Conservation (phyloP, 78 protist genomes). For the Speleostelium caveatum region DNA sequence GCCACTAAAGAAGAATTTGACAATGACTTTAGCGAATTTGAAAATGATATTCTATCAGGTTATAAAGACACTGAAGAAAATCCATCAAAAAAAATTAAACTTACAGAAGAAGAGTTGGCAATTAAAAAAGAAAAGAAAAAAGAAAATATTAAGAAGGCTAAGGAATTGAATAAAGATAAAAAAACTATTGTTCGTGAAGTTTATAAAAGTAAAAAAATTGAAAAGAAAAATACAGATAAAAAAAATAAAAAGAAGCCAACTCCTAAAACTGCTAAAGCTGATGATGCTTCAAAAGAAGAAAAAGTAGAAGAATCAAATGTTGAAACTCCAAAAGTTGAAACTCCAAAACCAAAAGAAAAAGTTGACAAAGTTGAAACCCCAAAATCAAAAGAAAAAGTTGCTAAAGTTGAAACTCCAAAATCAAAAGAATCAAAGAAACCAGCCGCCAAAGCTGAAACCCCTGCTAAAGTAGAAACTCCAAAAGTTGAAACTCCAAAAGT, state of each 20-base stretch:
- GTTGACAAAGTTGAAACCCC: not conserved
- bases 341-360: not conserved
- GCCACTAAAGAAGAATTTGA: not conserved
- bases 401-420: not conserved
- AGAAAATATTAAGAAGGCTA: not conserved
- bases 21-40: too few species aligned
- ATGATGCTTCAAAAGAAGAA: not conserved
- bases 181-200: not conserved
- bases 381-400: constrained; percentile 5
- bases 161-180: not conserved
- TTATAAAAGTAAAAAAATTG: too few species aligned
- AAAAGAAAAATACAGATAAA: not conserved
- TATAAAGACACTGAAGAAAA: not conserved
- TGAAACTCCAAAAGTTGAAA: not conserved
- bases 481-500: not conserved
- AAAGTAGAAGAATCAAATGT: not conserved
- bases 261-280: not conserved
- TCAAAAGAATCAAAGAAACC: not conserved
- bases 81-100: not conserved
- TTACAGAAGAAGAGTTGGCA: not conserved
- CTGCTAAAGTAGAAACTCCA: not conserved
- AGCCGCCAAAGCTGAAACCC: not conserved
- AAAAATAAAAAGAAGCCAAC: not conserved
- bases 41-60: not conserved
- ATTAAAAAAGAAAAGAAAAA: too few species aligned